Evolutionary conservation across 257 asterid species (phyloP), one percentile per base, ranked within the genome.

Genomic region (Hygrophila difformis): DNA sequence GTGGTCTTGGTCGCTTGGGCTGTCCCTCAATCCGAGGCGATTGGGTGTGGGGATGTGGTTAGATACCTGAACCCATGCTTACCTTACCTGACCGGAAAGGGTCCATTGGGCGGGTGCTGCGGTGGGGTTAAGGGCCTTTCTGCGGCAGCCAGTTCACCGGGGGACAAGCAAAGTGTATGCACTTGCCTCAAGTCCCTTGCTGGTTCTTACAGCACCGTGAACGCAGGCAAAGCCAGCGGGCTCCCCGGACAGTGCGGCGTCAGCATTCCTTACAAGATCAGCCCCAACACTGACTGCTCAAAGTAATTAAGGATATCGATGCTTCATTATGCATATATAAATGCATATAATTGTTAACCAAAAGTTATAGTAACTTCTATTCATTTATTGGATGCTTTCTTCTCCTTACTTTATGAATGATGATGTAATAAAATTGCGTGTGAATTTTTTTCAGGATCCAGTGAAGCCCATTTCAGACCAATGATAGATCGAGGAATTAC

Each of bases 191-290:
- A 36, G 8, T 1, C 44, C 10, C 52, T 76, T 0, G 58, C 73
- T 28, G 5, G 8, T 1, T 10, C 61, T 6, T 10, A 29, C 62
- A 8, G 13, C 13, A 0, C 15, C 0, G 16, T 68, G 16, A 40
- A 71, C 51, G 8, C 15, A 11, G n/a, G 13, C 23, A 59, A 46
- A 61, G 91, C 82, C 0, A 73, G 72, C 13, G 63, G 53, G 8
- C 82, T 83, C 10, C 94, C 94, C 0, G 17, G 15, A 4, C 40
- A 11, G 5, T 83, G 94, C 39, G 66, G 70, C 3, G 70, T 78
- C 34, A 62, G 22, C 49, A 31, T 82, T 41, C 81, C 93, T 1
- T 78, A 72, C 76, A 29, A 64, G 49, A 83, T 83, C 47, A 56
- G n/a, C n/a, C n/a, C n/a, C n/a, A n/a, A n/a, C n/a, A n/a, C n/a